phyloP scores from a whole-genome alignment of 495 filamentous ascomycete genomes.

The Daldinia decipiens region DNA sequence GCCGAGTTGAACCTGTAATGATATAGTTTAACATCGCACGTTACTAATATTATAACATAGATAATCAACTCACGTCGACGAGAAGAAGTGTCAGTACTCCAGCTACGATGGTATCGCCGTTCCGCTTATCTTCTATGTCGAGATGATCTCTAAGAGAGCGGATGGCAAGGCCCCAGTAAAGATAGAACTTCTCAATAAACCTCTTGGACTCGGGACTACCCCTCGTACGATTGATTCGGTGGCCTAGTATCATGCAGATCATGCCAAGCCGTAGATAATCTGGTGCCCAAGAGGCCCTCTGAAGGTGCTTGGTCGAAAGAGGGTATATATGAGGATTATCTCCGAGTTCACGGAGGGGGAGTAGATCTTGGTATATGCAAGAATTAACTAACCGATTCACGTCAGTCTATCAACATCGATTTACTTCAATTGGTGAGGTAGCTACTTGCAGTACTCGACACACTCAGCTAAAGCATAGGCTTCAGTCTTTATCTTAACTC shows the following conservation, averaged over 20 bases:
- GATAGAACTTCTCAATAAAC: conserved; percentile 45
- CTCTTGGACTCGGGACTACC: conserved; percentile 11
- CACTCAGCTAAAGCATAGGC: conserved; percentile 11
- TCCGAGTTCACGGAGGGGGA: conserved; percentile 44
- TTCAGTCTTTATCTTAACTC: conserved; percentile 7
- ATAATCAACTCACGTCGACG: conserved; percentile 30
- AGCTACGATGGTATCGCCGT: conserved; percentile 42
- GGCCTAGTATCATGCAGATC: conserved; percentile 51
- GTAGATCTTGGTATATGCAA: conserved; percentile 47
- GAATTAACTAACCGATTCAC: conserved; percentile 43
- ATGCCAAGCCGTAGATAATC: conserved; percentile 45
- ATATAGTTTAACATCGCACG: background rate
- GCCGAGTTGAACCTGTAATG: conserved; percentile 45
- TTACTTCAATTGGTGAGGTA: background rate
- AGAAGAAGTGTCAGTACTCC: conserved; percentile 34
- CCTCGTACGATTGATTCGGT: conserved; percentile 48
- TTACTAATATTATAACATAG: background rate
- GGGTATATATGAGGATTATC: conserved; percentile 46
- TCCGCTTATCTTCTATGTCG: conserved; percentile 23
- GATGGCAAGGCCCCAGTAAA: conserved; percentile 48
- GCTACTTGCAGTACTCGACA: conserved; percentile 34
- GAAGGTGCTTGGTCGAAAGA: conserved; percentile 41
- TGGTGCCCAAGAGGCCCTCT: conserved; percentile 20
- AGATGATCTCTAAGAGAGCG: conserved; percentile 50
- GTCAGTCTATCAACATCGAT: background rate